Evolutionary conservation across 1,139 yeast species (phyloP).

Genomic region (Hyphopichia fennica): DNA sequence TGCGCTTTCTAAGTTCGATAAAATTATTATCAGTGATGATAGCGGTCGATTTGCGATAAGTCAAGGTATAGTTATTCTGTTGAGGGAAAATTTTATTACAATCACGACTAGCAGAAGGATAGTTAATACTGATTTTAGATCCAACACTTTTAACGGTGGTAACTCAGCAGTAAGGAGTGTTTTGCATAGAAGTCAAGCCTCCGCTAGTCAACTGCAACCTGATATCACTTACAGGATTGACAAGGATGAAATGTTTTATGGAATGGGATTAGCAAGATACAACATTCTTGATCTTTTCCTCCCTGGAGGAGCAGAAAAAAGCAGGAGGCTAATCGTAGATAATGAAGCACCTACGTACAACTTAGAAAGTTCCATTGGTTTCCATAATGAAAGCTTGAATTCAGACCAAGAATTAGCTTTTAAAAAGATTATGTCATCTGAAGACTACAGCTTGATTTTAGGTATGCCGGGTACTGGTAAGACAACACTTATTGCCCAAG

Average conservation of each 20-base stretch:
- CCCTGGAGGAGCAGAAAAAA: slow-evolving; percentile 50
- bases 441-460: slow-evolving; percentile 76
- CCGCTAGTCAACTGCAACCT: slow-evolving; percentile 5
- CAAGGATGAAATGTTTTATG: slow-evolving; percentile 74
- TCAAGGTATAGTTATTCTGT: slow-evolving; percentile 53
- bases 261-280: slow-evolving; percentile 73
- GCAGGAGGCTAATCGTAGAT: slow-evolving; percentile 66
- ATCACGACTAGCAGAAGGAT: slow-evolving; percentile 55
- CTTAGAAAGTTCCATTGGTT: neutral
- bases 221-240: slow-evolving; percentile 61
- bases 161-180: slow-evolving; percentile 55
- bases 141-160: slow-evolving; percentile 38
- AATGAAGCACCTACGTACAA: slow-evolving; percentile 30
- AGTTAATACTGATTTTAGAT: slow-evolving; percentile 40
- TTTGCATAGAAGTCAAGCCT: slow-evolving; percentile 19
- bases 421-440: slow-evolving; percentile 57
- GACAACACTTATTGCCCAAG: slow-evolving; percentile 83
- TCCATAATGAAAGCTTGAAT: slow-evolving; percentile 32
- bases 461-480: slow-evolving; percentile 99
- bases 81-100: slow-evolving; percentile 36
- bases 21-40: slow-evolving; percentile 77
- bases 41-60: slow-evolving; percentile 74
- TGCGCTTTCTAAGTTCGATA: slow-evolving; percentile 52
- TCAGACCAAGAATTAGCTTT: slow-evolving; percentile 72
- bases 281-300: slow-evolving; percentile 69